Conservation (phyloP, 441 rosid genomes). For the Arabidopsis lyrata region DNA sequence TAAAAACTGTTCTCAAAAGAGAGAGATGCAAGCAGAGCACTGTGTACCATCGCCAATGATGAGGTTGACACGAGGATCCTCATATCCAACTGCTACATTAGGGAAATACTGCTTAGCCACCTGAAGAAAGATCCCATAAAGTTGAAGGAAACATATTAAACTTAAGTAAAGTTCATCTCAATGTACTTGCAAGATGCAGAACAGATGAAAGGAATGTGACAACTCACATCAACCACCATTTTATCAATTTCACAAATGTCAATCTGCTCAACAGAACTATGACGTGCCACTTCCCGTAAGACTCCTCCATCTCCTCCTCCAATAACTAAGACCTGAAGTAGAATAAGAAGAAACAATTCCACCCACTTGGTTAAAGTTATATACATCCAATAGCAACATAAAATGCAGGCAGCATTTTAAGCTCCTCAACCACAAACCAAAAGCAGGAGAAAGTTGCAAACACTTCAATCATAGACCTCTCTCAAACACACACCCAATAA, state of each 20-base stretch:
- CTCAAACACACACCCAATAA: neutral
- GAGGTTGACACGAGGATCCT: constrained; percentile 71
- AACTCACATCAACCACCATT: constrained; percentile 72
- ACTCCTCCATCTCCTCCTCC: constrained; percentile 96
- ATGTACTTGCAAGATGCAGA: neutral
- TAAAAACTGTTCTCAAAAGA: neutral
- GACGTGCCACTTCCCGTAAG: constrained; percentile 72
- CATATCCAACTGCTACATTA: constrained; percentile 66
- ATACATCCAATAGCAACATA: neutral
- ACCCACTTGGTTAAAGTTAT: neutral
- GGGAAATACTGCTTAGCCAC: constrained; percentile 75
- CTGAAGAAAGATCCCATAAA: constrained; percentile 45
- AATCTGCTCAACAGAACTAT: constrained; percentile 64
- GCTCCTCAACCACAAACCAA: constrained; percentile 1
- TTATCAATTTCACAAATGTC: constrained; percentile 80
- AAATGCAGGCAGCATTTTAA: neutral
- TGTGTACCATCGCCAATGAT: constrained; percentile 65
- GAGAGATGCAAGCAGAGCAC: neutral
- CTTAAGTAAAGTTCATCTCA: neutral
- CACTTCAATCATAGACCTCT: neutral
- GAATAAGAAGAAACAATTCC: constrained; percentile 5
- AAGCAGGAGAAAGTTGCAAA: neutral
- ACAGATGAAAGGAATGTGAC: neutral
- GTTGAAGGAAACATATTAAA: constrained; percentile 14
- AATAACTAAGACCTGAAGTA: constrained; percentile 63